Conservation (phyloP, 2,329 filamentous ascomycete species). For the Sclerotinia subarctica region DNA sequence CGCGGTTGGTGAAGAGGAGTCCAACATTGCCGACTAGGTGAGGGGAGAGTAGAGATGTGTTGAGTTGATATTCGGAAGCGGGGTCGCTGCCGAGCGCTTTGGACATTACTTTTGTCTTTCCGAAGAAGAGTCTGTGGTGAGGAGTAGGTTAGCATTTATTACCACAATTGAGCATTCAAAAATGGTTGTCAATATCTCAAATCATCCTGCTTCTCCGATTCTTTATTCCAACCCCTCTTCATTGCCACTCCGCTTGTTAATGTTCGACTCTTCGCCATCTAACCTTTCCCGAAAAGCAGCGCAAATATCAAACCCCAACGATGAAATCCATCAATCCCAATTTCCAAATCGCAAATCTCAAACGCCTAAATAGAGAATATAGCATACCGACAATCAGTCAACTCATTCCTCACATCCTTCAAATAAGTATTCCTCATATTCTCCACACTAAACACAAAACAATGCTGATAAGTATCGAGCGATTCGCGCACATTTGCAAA, state of each 20-base stretch:
- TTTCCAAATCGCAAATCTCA: background rate
- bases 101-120: slow-evolving; percentile 98
- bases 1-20: slow-evolving; percentile 82
- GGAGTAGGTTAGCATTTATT: background rate
- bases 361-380: background rate
- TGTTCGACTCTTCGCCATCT: background rate
- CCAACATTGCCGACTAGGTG: slow-evolving; percentile 81
- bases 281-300: background rate
- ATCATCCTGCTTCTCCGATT: background rate
- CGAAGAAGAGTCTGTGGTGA: slow-evolving; percentile 78
- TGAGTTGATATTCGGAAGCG: slow-evolving; percentile 76
- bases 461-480: slow-evolving; percentile 80
- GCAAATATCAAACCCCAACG: background rate
- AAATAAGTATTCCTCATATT: slow-evolving; percentile 98
- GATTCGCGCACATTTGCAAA: slow-evolving; percentile 85
- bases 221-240: background rate
- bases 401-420: slow-evolving; percentile 82
- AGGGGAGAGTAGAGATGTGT: slow-evolving; percentile 65
- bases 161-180: too few species aligned
- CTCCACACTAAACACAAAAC: slow-evolving; percentile 90
- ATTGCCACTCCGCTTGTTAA: too few species aligned
- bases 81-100: slow-evolving; percentile 80
- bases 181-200: background rate
- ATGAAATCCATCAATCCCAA: background rate
- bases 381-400: slow-evolving; percentile 76